Evolutionary conservation across 306 rosid species (phyloP), one percentile per base, ranked within the genome.

Genomic region (Begonia loranthoides): DNA sequence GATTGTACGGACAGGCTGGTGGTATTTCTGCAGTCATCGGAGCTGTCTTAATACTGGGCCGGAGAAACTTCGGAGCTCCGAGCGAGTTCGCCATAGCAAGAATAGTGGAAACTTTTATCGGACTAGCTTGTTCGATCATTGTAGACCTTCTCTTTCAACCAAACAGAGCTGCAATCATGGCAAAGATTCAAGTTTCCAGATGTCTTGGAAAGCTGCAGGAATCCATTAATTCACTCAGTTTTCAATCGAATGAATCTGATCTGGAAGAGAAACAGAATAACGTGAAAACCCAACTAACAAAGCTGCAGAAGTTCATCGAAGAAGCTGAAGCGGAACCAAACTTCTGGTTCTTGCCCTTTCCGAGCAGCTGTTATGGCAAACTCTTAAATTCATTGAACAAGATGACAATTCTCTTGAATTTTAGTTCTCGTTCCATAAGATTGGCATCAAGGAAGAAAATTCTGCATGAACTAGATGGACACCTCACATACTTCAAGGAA

Each of bases 311-410:
- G 51, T 58, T 69, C 60, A 61, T 73, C 13, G 49, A 14, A 12
- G 90, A 81, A 66, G 87, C 94, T 10, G 78, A 73, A 40, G 51
- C 12, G 1, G 94, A 84, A 44, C 94, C 90, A 38, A 73, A 69
- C 44, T 80, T 80, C 54, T 80, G 94, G 87, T 84, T 68, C 36
- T 9, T 66, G 61, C 81, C 90, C n/a, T 76, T 84, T 61, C 59
- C 61, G 10, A 19, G 65, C 57, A 66, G 39, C 47, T 77, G 70
- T 53, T 81, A 76, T n/a, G 52, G 49, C 24, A 78, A 73, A 65
- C 55, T 81, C 44, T 39, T 65, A 34, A 59, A 54, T 21, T 84
- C 94, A 1, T 41, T 75, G 56, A 45, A 78, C 47, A 71, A 51
- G 43, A 33, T 69, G 66, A 64, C 54, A 52, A 78, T 80, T 51